phyloP scores from a whole-genome alignment of 2,329 filamentous ascomycete species.

The Arthrobotrys megalospora region DNA sequence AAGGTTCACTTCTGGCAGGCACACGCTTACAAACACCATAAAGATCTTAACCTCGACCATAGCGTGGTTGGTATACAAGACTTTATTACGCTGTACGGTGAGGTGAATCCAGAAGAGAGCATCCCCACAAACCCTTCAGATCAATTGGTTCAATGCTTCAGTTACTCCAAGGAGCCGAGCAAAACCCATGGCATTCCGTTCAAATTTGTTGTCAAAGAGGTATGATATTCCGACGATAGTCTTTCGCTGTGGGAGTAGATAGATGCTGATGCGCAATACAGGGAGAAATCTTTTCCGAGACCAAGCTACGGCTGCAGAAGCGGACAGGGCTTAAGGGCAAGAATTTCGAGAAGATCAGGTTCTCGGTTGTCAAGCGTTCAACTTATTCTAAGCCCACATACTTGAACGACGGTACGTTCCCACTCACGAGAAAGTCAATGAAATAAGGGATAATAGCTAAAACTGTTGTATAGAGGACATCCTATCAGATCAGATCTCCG shows the following conservation, averaged over 20 bases:
- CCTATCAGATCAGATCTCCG: constrained; percentile 71
- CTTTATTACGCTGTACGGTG: constrained; percentile 84
- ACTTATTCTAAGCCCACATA: constrained; percentile 85
- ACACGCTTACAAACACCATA: constrained; percentile 85
- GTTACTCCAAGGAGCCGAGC: constrained; percentile 90
- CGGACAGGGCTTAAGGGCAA: constrained; percentile 96
- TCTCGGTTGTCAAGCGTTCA: constrained; percentile 81
- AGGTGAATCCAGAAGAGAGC: constrained; percentile 82
- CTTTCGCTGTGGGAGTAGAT: background rate
- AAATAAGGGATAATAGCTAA: constrained; percentile 55
- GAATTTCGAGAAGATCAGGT: constrained; percentile 98
- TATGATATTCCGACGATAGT: constrained; percentile 68
- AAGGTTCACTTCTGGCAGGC: constrained; percentile 86
- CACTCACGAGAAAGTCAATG: constrained; percentile 15
- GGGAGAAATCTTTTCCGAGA: constrained; percentile 89
- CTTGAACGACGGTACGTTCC: constrained; percentile 82
- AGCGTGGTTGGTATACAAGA: constrained; percentile 88
- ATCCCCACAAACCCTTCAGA: constrained; percentile 74
- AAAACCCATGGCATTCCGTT: constrained; percentile 92
- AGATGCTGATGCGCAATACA: constrained; percentile 66
- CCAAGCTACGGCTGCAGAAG: constrained; percentile 93
- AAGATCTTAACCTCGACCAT: constrained; percentile 79
- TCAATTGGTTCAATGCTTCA: constrained; percentile 83
- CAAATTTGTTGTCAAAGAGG: constrained; percentile 86
- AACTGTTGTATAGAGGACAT: constrained; percentile 71